Conservation (phyloP, 2,329 filamentous ascomycete genomes). For the Colletotrichum tofieldiae region DNA sequence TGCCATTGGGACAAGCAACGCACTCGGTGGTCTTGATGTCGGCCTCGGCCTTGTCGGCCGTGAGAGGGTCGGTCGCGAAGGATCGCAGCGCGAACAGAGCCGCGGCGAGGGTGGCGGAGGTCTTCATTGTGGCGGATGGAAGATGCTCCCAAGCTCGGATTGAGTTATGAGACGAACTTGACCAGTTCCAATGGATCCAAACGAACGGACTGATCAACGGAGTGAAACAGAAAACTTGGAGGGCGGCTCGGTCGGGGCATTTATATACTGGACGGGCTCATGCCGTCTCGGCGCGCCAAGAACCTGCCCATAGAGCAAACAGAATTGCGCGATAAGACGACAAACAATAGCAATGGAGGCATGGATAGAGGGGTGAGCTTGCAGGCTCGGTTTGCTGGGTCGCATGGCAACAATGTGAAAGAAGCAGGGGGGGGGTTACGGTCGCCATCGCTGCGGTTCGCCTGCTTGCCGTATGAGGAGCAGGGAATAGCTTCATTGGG, state of each 20-base stretch:
- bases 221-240: background rate
- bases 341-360: slow-evolving; percentile 9
- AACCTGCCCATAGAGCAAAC: background rate
- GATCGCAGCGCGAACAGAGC: slow-evolving; percentile 39
- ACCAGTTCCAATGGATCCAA: slow-evolving; percentile 31
- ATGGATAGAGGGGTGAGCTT: background rate
- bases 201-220: slow-evolving; percentile 29
- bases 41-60: slow-evolving; percentile 57
- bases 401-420: background rate
- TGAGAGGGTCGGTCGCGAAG: slow-evolving; percentile 51
- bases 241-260: background rate
- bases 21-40: slow-evolving; percentile 58
- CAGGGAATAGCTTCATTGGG: slow-evolving; percentile 22
- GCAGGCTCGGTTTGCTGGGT: slow-evolving; percentile 7
- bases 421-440: background rate
- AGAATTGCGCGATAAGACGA: slow-evolving; percentile 41
- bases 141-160: slow-evolving; percentile 19
- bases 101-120: slow-evolving; percentile 38
- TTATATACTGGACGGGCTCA: slow-evolving; percentile 22
- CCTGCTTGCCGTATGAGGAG: background rate
- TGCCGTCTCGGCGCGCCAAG: slow-evolving; percentile 35
- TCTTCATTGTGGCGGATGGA: slow-evolving; percentile 40
- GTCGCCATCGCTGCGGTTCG: background rate
- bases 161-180: slow-evolving; percentile 6
- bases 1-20: slow-evolving; percentile 32